Conservation (phyloP, 441 rosid species). For the Geranium incanum region DNA sequence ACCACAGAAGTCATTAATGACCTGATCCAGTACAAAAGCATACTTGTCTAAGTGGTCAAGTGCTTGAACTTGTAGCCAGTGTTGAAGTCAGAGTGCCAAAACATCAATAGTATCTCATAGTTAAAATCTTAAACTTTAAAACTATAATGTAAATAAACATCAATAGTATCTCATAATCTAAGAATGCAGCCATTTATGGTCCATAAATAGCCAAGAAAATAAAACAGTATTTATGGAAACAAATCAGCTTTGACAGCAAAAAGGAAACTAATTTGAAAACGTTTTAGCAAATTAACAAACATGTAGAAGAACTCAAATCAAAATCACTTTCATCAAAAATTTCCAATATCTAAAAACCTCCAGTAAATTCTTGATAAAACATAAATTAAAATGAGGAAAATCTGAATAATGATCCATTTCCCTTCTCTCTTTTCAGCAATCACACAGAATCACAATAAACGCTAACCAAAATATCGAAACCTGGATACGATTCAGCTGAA, state of each 20-base stretch:
- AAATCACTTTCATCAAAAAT: background rate
- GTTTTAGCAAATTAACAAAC: background rate
- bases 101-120: no score
- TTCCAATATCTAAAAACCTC: constrained; percentile 1
- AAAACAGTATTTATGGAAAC: background rate
- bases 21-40: background rate
- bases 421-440: background rate
- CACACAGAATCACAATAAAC: background rate
- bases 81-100: no score
- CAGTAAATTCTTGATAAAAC: background rate
- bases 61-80: no score
- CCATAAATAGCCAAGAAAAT: background rate
- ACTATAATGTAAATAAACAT: background rate
- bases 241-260: background rate
- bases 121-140: no score
- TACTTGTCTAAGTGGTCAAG: no score
- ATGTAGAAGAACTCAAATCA: background rate
- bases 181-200: background rate
- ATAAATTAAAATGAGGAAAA: background rate
- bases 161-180: background rate
- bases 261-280: background rate
- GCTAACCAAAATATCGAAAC: no score
- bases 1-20: constrained; percentile 9
- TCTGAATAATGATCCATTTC: background rate
- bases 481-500: no score